Percentiles rank a stretch among this genome's conserved stretches.
Conservation (phyloP, 306 rosid genomes). For the Lathyrus aphaca region DNA sequence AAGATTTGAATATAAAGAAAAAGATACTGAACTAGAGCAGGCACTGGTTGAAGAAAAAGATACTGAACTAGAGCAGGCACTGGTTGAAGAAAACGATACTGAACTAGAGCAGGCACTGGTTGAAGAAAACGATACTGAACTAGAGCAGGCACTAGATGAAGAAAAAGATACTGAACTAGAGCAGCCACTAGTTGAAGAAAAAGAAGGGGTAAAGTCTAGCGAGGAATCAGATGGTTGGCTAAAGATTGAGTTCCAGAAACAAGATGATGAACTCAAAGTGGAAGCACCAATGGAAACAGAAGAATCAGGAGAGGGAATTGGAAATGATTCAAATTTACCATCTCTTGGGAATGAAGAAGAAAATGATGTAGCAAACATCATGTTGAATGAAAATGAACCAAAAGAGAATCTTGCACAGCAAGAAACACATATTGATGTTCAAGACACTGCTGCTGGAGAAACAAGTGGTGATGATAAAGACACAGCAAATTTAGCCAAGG, state of each 20-base stretch:
- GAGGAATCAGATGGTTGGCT: conserved; percentile 37
- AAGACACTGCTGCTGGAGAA: background rate
- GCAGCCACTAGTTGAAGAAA: conserved; percentile 31
- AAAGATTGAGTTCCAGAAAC: conserved; percentile 13
- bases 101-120: conserved; percentile 14
- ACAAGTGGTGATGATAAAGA: too few species aligned
- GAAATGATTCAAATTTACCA: background rate
- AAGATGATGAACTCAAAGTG: conserved; percentile 28
- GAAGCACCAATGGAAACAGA: background rate
- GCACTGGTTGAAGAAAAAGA: conserved; percentile 29
- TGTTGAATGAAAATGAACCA: background rate
- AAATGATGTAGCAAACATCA: conserved; percentile 1
- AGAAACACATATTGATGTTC: background rate
- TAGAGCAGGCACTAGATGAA: too few species aligned
- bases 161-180: conserved; percentile 13
- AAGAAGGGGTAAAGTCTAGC: conserved; percentile 28
- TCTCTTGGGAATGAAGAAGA: background rate
- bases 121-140: too few species aligned
- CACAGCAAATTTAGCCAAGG: too few species aligned
- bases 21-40: conserved; percentile 23
- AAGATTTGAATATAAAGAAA: background rate
- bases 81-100: conserved; percentile 12
- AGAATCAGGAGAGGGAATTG: background rate
- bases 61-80: conserved; percentile 19
- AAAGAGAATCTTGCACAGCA: background rate